A percentile compares a stretch with the other conserved stretches of the same genome.
Evolutionary conservation across 1,284 basidiomycete species (phyloP).

Genomic region (Leccinum subrobustum): DNA sequence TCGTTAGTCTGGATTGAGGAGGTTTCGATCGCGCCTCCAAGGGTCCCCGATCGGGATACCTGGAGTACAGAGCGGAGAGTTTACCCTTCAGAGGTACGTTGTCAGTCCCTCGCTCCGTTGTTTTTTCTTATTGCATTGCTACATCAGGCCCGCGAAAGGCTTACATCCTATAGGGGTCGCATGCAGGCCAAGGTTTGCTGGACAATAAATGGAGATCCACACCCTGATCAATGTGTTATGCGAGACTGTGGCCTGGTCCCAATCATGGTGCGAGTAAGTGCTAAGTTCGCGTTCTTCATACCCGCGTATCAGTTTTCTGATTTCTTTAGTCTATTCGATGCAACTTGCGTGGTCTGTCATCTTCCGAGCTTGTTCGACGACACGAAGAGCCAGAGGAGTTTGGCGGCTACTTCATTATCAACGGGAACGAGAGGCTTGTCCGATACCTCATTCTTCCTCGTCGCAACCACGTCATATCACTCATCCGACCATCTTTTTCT

Average conservation of each 20-base stretch:
- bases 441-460: conserved; percentile 93
- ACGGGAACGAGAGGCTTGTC: conserved; percentile 98
- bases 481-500: conserved; percentile 83
- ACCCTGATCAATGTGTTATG: conserved; percentile 72
- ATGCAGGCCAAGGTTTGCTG: conserved; percentile 92
- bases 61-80: conserved; percentile 75
- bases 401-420: conserved; percentile 98
- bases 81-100: conserved; percentile 84
- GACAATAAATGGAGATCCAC: conserved; percentile 69
- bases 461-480: conserved; percentile 87
- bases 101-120: not conserved
- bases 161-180: conserved; percentile 89
- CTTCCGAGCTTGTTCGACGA: conserved; percentile 82
- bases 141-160: conserved; percentile 81
- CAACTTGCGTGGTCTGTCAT: conserved; percentile 84
- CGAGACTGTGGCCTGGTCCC: conserved; percentile 93
- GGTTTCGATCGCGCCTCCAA: conserved; percentile 82
- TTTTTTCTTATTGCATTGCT: conserved; percentile 10
- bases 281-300: conserved; percentile 4
- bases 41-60: conserved; percentile 85
- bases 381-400: conserved; percentile 99
- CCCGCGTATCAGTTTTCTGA: not conserved
- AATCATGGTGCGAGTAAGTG: conserved; percentile 92
- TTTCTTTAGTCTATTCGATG: conserved; percentile 84
- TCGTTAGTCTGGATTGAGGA: conserved; percentile 85